Percentiles rank a stretch among this genome's conserved stretches.
Conservation (phyloP, 2,329 filamentous ascomycete genomes). For the Colletotrichum limetticola region DNA sequence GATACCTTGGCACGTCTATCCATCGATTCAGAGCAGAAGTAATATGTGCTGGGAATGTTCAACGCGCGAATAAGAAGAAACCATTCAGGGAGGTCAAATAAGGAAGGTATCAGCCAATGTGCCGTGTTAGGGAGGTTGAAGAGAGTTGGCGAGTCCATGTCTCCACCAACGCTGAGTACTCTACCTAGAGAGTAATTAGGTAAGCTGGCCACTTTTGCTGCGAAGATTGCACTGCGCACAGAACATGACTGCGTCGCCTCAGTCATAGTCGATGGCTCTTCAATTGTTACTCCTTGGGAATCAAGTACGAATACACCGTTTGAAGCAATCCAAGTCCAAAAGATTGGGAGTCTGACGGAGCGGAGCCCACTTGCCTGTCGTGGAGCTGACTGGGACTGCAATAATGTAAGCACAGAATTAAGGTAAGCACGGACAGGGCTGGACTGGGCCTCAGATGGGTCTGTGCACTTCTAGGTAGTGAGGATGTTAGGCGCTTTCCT, state of each 20-base stretch:
- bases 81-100: neutral
- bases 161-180: neutral
- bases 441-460: no score
- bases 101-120: neutral
- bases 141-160: neutral
- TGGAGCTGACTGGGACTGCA: neutral
- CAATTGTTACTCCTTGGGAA: neutral
- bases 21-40: neutral
- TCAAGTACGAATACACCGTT: neutral
- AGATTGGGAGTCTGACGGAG: no score
- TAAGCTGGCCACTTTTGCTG: neutral
- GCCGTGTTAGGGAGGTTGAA: neutral
- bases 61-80: neutral
- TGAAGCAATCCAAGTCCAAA: neutral
- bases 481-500: neutral
- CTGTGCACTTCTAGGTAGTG: neutral
- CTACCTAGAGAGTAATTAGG: no score
- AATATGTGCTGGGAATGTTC: neutral
- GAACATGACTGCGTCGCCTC: neutral
- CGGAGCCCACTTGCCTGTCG: no score
- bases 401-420: neutral
- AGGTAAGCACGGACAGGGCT: neutral
- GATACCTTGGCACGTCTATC: neutral
- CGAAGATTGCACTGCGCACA: neutral
- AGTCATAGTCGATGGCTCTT: neutral